Base-by-base conservation (phyloP, 2,329 filamentous ascomycete genomes). In the Curvularia eragrostidis region DNA sequence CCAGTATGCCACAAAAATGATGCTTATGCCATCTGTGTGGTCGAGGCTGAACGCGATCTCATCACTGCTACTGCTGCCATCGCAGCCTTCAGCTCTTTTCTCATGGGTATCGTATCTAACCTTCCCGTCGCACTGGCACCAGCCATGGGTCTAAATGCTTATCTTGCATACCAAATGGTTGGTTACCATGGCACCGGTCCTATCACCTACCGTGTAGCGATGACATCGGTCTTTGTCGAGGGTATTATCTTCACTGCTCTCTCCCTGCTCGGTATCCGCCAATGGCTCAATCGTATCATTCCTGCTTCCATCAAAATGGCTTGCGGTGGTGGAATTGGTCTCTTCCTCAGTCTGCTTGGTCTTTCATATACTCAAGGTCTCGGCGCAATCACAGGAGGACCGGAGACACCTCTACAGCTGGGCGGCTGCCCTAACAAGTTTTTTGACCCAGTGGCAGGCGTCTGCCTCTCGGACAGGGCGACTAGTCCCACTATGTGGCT, bases 211-310 rank as follows among this genome's bases (percentile, higher is more conserved):
- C 77, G 84, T 47, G 83, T 93, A 28, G 92, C 92, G 18, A 80
- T 96, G 48, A 95, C 91, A 3, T 91, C 92, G 49, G 92, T 95
- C 62, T 96, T 96, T 71, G 89, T 95, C 10, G 92, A 96, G 76
- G 92, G 92, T 26, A 90, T 91, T 77, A 88, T 96, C 58, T 96
- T 96, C 78, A 85, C 95, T 51, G 89, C 80, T 1, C 83, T 96
- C 28, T 91, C 92, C 2, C 78, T 91, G 9, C 86, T 88, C 1
- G 88, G 88, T 10, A 85, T 91, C 82, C 85, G 89, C 3, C 88
- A 91, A 71, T 91, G 89, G 89, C 82, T 91, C 32, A 69, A 69
- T 43, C 66, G 70, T 34, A 70, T 67, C 34, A 92, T 96, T 59
- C 92, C 92, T 1, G 85, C 86, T 23, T 92, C 89, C 47, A 93